Evolutionary conservation across 371 early-diverging fungal species (phyloP).

Genomic region (Apophysomyces sp.): DNA sequence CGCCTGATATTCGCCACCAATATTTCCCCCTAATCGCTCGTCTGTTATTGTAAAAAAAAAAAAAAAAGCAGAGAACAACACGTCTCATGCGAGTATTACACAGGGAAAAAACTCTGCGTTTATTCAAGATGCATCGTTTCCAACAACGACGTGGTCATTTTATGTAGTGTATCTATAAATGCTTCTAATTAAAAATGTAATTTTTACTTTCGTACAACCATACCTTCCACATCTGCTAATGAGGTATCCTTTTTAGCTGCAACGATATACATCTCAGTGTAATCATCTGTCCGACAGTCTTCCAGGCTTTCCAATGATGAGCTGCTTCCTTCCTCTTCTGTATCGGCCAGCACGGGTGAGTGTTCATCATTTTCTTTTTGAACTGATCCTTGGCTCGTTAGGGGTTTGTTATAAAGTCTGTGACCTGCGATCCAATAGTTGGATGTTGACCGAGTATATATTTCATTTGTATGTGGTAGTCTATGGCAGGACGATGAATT

Average conservation of each 20-base stretch:
- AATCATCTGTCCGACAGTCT: slow-evolving; percentile 18
- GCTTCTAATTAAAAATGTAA: neutral
- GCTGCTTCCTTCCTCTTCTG: slow-evolving; percentile 3
- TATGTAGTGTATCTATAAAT: slow-evolving; percentile 31
- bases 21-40: too few relatives aligned
- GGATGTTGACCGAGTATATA: slow-evolving; percentile 59
- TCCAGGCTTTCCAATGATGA: slow-evolving; percentile 4
- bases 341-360: neutral
- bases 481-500: slow-evolving; percentile 5
- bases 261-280: slow-evolving; percentile 57
- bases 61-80: too few relatives aligned
- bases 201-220: neutral
- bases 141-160: slow-evolving; percentile 28
- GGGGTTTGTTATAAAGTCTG: slow-evolving; percentile 34
- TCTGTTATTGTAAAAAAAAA: too few relatives aligned
- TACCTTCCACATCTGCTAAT: slow-evolving; percentile 62
- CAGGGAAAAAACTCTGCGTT: neutral
- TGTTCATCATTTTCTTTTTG: slow-evolving; percentile 1
- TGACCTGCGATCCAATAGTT: slow-evolving; percentile 66
- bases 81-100: too few relatives aligned
- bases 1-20: too few relatives aligned
- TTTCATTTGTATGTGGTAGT: slow-evolving; percentile 50
- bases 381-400: slow-evolving; percentile 8
- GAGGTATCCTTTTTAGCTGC: slow-evolving; percentile 63
- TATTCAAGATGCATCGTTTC: slow-evolving; percentile 31